These are phyloP conservation scores for Paracamarosporium sp. DNA, from an alignment of 2,329 filamentous ascomycete genomes.

Conservation along the genomic window DNA sequence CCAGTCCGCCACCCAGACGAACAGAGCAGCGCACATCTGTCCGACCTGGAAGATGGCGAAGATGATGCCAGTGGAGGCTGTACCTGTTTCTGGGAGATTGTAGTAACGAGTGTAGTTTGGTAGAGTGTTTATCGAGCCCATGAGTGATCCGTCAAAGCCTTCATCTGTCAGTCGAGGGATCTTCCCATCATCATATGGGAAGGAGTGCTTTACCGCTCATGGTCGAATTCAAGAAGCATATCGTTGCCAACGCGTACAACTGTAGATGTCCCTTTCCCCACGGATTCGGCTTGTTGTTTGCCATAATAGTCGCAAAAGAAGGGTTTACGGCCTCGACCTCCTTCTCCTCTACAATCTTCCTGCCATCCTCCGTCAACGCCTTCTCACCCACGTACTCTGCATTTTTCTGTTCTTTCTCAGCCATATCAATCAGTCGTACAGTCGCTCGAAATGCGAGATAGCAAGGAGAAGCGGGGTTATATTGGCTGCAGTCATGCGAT, in stretches of 20 bases:
- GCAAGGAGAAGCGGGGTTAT: background rate
- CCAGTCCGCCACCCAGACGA: slow-evolving; percentile 55
- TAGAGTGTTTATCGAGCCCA: slow-evolving; percentile 55
- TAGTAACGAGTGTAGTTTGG: slow-evolving; percentile 53
- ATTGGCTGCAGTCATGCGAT: background rate
- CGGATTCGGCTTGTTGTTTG: slow-evolving; percentile 28
- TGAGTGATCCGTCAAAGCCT: slow-evolving; percentile 53
- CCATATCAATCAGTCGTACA: slow-evolving; percentile 7
- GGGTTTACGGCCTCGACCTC: slow-evolving; percentile 23
- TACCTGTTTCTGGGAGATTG: slow-evolving; percentile 41
- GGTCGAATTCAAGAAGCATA: slow-evolving; percentile 43
- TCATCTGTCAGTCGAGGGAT: background rate
- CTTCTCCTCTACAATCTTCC: slow-evolving; percentile 21
- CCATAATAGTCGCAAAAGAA: slow-evolving; percentile 26
- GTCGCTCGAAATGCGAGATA: slow-evolving; percentile 12
- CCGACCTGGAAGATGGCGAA: slow-evolving; percentile 53
- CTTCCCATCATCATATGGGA: background rate
- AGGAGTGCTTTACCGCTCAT: slow-evolving; percentile 45
- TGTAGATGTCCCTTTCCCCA: slow-evolving; percentile 31
- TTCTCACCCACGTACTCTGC: slow-evolving; percentile 19
- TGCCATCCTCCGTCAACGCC: slow-evolving; percentile 23
- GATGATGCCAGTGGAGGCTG: slow-evolving; percentile 52
- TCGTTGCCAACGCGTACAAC: slow-evolving; percentile 38
- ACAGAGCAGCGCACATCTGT: slow-evolving; percentile 53
- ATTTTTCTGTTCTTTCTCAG: slow-evolving; percentile 9